phyloP scores from a whole-genome alignment of 148 eudicot species.

The Pouteria glomerata region DNA sequence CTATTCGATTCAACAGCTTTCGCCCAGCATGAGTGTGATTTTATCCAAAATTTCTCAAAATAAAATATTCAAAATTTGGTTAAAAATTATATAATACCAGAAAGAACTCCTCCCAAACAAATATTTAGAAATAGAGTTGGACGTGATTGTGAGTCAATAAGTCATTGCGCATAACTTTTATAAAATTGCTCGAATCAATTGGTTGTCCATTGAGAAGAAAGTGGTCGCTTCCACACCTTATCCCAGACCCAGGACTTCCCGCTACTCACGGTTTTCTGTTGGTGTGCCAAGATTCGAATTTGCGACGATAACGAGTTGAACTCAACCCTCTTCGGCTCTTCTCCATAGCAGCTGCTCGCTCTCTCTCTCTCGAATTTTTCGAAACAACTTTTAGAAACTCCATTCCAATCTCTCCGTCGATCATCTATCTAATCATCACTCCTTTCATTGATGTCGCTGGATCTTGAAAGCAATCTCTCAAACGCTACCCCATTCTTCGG shows the following conservation, averaged over 20 bases:
- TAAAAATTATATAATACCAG: too few species aligned
- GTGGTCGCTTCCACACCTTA: neutral
- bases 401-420: neutral
- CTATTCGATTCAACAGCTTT: too few species aligned
- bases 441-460: neutral
- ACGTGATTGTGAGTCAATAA: too few species aligned
- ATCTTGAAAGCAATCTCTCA: slow-evolving; percentile 13
- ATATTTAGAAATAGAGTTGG: neutral
- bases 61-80: too few species aligned
- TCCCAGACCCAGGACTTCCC: neutral
- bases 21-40: too few species aligned
- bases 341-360: neutral
- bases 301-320: neutral
- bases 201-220: neutral
- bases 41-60: too few species aligned
- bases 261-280: slow-evolving; percentile 9
- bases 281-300: neutral
- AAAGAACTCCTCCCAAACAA: too few species aligned
- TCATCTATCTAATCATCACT: neutral
- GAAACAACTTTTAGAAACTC: neutral
- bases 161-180: too few species aligned
- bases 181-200: neutral
- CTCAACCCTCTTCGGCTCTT: too few species aligned
- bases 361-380: neutral
- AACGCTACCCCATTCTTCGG: slow-evolving; percentile 21